phyloP scores from a whole-genome alignment of 1,139 yeast species.

The Debaryomyces fabryi region DNA sequence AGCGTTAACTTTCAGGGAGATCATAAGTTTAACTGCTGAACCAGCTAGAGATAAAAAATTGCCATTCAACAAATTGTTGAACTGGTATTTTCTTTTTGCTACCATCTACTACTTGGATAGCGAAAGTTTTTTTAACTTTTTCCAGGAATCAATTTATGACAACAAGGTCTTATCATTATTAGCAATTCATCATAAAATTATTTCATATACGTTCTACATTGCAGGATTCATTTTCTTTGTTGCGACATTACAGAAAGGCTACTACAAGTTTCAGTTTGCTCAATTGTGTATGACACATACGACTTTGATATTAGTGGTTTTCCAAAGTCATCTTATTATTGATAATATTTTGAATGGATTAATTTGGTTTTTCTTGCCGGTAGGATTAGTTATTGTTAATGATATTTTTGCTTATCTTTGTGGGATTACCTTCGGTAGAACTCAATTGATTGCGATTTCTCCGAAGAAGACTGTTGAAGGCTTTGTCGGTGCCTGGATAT shows the following conservation, averaged over 20 bases:
- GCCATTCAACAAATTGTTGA: slow-evolving; percentile 81
- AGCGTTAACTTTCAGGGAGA: slow-evolving; percentile 84
- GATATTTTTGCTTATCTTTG: slow-evolving; percentile 96
- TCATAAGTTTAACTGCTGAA: slow-evolving; percentile 81
- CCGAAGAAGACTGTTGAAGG: slow-evolving; percentile 99
- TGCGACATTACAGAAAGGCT: slow-evolving; percentile 85
- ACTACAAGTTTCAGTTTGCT: slow-evolving; percentile 88
- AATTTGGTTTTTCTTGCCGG: slow-evolving; percentile 94
- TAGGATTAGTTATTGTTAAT: slow-evolving; percentile 86
- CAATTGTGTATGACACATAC: slow-evolving; percentile 93
- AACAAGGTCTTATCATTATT: slow-evolving; percentile 44
- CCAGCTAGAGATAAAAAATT: slow-evolving; percentile 83
- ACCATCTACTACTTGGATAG: slow-evolving; percentile 91
- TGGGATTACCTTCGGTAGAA: slow-evolving; percentile 94
- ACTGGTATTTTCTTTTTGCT: slow-evolving; percentile 85
- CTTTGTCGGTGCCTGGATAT: slow-evolving; percentile 95
- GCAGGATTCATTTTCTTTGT: slow-evolving; percentile 91
- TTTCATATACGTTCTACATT: slow-evolving; percentile 81
- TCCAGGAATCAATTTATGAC: slow-evolving; percentile 46
- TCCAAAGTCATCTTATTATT: slow-evolving; percentile 92
- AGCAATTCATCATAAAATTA: slow-evolving; percentile 76
- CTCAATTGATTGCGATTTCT: slow-evolving; percentile 89
- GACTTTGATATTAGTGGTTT: slow-evolving; percentile 86
- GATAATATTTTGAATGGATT: slow-evolving; percentile 88
- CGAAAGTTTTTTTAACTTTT: slow-evolving; percentile 70